Base-by-base conservation (phyloP, 306 rosid genomes). In the Corylus americana region DNA sequence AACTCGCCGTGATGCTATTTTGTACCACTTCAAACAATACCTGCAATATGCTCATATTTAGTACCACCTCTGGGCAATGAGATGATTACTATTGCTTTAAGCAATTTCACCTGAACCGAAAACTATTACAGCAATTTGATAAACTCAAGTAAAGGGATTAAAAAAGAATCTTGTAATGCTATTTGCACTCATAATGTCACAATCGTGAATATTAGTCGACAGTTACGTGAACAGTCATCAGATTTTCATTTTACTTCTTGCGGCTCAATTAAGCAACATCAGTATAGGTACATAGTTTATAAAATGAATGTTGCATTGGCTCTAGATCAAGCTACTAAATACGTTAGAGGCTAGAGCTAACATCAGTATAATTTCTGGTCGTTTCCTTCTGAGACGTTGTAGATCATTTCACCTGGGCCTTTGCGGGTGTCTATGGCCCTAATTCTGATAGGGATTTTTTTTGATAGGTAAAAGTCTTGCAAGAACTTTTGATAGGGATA, bases 21-120 rank as follows among this genome's bases (percentile, higher is more conserved):
- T 93, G 87, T 91, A 87, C 97, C 98, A 94, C 85, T 90, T 91
- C 87, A 70, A 85, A 85, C 94, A 91, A 86, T 94, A 94, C 89
- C 98, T 94, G 82, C 13, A 75, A 75, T 55, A 75, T 44, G 57
- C 54, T 77, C 82, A 59, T 51, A 71, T 51, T 53, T 51, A 75
- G 64, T 54, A 67, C 77, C 84, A 81, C 70, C 37, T 75, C 76
- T 76, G 81, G 85, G 75, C 58, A 81, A 74, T 71, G 59, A 78
- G 70, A 82, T 18, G 22, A 55, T 54, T 63, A 16, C 9, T 29
- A 78, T 53, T 70, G 18, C 61, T 63, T 58, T 66, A 50, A 47
- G 29, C 22, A 70, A 67, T 45, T 70, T 5, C 80, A 64, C 48
- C 35, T 17, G 63, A 73, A 44, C 27, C 44, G 8, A 64, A 31